Percentiles rank a stretch among this genome's conserved stretches.
Conservation (phyloP, 164 flowering plant genomes). For the Santalum album region DNA sequence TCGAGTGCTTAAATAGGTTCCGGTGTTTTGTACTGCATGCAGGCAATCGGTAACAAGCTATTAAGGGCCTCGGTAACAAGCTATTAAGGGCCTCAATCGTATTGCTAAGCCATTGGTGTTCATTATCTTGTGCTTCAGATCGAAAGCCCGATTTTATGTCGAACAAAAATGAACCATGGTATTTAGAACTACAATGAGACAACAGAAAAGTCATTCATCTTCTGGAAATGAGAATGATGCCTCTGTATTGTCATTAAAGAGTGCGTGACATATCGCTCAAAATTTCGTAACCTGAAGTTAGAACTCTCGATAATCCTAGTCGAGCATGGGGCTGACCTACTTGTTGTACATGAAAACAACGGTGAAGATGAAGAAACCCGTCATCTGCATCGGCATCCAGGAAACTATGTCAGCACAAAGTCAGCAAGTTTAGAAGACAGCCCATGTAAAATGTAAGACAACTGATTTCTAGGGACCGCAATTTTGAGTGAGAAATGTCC, state of each 20-base stretch:
- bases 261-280: neutral
- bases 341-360: conserved; percentile 62
- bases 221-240: neutral
- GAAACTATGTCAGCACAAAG: neutral
- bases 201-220: too few species aligned
- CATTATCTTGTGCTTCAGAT: too few species aligned
- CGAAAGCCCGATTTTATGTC: too few species aligned
- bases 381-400: conserved; percentile 54
- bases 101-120: too few species aligned
- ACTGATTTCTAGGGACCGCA: neutral
- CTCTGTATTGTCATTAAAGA: neutral
- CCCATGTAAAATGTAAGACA: neutral
- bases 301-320: neutral
- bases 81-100: too few species aligned
- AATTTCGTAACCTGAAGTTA: neutral
- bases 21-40: too few species aligned
- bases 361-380: conserved; percentile 76
- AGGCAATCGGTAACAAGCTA: too few species aligned
- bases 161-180: too few species aligned
- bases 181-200: too few species aligned
- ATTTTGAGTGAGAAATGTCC: neutral
- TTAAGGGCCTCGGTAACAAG: too few species aligned
- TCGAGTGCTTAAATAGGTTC: too few species aligned
- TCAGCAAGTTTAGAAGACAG: neutral
- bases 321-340: conserved; percentile 15